Conservation (phyloP, 2,329 filamentous ascomycete species). For the Verruconis gallopava region DNA sequence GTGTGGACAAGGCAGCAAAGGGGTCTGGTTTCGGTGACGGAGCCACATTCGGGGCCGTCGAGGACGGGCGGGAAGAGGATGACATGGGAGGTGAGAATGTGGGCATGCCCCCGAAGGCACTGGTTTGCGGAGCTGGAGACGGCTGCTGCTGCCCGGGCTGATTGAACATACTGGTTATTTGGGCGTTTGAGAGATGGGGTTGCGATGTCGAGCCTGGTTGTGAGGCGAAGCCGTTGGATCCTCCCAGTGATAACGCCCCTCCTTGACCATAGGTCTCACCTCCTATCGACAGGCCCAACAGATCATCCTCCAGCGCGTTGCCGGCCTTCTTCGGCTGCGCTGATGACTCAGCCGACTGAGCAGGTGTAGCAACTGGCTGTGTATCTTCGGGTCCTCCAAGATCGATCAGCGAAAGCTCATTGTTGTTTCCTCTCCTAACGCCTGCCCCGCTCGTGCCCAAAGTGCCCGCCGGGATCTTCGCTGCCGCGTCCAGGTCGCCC, state of each 20-base stretch:
- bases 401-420: constrained; percentile 88
- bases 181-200: constrained; percentile 9
- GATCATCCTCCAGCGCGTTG: constrained; percentile 71
- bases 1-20: constrained; percentile 45
- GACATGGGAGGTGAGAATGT: constrained; percentile 4
- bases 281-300: constrained; percentile 69
- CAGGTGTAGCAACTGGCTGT: constrained; percentile 23
- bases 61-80: constrained; percentile 21
- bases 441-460: constrained; percentile 52
- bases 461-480: constrained; percentile 71
- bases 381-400: constrained; percentile 58
- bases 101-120: background rate
- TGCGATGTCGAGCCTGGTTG: background rate
- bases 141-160: constrained; percentile 1
- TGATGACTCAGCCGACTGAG: constrained; percentile 28
- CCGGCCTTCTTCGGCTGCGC: constrained; percentile 34
- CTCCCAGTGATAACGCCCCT: constrained; percentile 74
- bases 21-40: constrained; percentile 41
- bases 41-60: constrained; percentile 8
- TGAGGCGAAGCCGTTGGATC: background rate
- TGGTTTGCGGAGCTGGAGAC: constrained; percentile 4
- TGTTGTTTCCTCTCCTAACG: constrained; percentile 51
- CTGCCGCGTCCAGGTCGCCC: constrained; percentile 74
- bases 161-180: constrained; percentile 11
- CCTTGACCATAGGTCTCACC: constrained; percentile 56